Conservation (phyloP, 805 yeast species). For the Spathaspora boniae region DNA sequence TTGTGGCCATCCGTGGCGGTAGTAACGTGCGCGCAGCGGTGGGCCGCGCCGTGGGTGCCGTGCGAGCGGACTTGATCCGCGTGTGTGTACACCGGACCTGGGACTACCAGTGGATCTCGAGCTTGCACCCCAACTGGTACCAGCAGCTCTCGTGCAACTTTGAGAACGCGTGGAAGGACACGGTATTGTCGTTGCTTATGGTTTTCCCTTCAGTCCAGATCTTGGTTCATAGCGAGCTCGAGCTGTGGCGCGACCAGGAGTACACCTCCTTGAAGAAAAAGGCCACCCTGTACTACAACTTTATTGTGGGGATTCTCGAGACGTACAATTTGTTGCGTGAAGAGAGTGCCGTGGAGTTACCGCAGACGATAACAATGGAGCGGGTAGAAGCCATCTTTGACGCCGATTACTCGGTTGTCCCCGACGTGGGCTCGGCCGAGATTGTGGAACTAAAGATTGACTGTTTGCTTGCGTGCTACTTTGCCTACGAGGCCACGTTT, state of each 20-base stretch:
- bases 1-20: neutral
- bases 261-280: too few relatives aligned
- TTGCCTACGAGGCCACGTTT: too few relatives aligned
- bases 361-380: too few relatives aligned
- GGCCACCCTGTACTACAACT: too few relatives aligned
- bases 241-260: conserved; percentile 17
- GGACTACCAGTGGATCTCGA: conserved; percentile 20
- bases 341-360: too few relatives aligned
- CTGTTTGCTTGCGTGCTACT: too few relatives aligned
- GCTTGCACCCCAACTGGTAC: conserved; percentile 8
- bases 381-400: too few relatives aligned
- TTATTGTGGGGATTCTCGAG: too few relatives aligned
- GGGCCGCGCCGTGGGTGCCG: neutral
- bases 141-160: conserved; percentile 8
- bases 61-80: conserved; percentile 11
- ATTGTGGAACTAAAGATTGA: too few relatives aligned
- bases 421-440: too few relatives aligned
- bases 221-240: conserved; percentile 12
- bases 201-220: conserved; percentile 15
- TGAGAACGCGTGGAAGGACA: conserved; percentile 18
- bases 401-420: too few relatives aligned
- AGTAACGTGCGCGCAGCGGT: neutral
- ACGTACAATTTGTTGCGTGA: too few relatives aligned
- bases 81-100: conserved; percentile 17
- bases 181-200: conserved; percentile 14